Evolutionary conservation across 164 flowering plant genomes (phyloP), one percentile per base, ranked within the genome.

Genomic region (Vitis cinerea): DNA sequence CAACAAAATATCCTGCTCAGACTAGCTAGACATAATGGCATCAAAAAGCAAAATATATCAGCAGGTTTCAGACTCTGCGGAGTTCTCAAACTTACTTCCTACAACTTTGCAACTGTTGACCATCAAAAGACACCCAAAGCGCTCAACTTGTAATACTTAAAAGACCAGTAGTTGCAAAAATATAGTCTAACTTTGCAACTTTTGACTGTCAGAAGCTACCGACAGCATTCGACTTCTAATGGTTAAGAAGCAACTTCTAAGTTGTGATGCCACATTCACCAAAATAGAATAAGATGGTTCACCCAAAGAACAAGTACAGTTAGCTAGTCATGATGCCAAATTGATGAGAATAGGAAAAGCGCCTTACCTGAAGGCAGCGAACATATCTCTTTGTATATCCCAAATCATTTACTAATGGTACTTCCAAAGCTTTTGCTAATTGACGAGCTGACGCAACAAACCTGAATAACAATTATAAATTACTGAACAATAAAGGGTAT

Each of bases 361-460:
- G 6, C 44, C 44, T 50, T 80, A 96, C 99, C 99, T 96, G 99
- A 67, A 96, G 96, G 78, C 99, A 96, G 13, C 99, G 87, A 17
- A 96, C 96, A 65, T 96, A 96, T 96, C 99, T 83, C 83, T 96
- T 96, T n/a, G 99, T 96, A 76, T 96, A 96, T 64, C 99, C 99
- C 71, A 96, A 81, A 79, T 96, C 99, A 83, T 96, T 96, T 50
- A 96, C 99, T 69, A 93, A 75, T 15, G 99, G 99, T 60, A 92
- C 98, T 81, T 96, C 99, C 87, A 96, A 78, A n/a, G 97, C 88
- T 80, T 96, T 96, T 50, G 97, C 96, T 69, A 88, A 74, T 52
- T 90, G 87, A 65, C 86, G 86, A 54, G 87, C 90, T 37, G 89
- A 83, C 19, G 89, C 81, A 63, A 83, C 87, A 84, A 90, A 90